Evolutionary conservation across 2,329 filamentous ascomycete species (phyloP).

Genomic region (Nothophoma quercina): DNA sequence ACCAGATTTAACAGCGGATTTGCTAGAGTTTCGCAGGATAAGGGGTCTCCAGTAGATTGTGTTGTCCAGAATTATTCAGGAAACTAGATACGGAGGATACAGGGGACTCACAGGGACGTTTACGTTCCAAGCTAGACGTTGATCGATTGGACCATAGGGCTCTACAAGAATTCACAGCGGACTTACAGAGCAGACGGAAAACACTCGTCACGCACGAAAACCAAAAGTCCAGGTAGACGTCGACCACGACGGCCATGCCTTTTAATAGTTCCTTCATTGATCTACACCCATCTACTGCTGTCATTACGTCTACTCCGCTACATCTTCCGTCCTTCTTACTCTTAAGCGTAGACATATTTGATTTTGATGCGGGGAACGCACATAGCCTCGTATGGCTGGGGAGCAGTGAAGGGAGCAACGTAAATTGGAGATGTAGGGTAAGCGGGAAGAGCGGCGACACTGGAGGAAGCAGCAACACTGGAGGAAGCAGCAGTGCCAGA

Average conservation of each 20-base stretch:
- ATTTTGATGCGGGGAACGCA: slow-evolving; percentile 27
- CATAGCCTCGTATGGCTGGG: slow-evolving; percentile 23
- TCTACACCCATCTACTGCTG: slow-evolving; percentile 27
- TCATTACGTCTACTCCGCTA: slow-evolving; percentile 26
- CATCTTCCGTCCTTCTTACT: slow-evolving; percentile 27
- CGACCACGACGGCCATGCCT: slow-evolving; percentile 21
- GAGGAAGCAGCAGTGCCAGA: neutral
- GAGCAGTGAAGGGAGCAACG: slow-evolving; percentile 28
- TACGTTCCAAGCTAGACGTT: slow-evolving; percentile 12
- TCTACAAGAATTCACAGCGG: slow-evolving; percentile 23
- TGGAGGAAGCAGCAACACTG: slow-evolving; percentile 8
- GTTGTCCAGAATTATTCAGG: slow-evolving; percentile 16
- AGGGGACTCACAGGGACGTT: slow-evolving; percentile 14
- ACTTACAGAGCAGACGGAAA: slow-evolving; percentile 25
- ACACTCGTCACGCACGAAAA: slow-evolving; percentile 27
- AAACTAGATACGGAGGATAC: slow-evolving; percentile 10
- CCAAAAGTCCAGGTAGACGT: slow-evolving; percentile 26
- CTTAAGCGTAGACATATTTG: slow-evolving; percentile 30
- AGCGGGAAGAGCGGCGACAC: slow-evolving; percentile 24
- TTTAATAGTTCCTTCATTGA: slow-evolving; percentile 27
- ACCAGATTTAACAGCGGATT: slow-evolving; percentile 11
- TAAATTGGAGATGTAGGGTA: slow-evolving; percentile 31
- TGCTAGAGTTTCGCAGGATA: slow-evolving; percentile 13
- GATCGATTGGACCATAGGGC: slow-evolving; percentile 9
- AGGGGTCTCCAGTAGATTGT: slow-evolving; percentile 14